Percentiles rank a stretch among this genome's conserved stretches.
These are phyloP conservation scores for Peterozyma xylosa DNA, from an alignment of 805 yeast species.

Conservation along the genomic window DNA sequence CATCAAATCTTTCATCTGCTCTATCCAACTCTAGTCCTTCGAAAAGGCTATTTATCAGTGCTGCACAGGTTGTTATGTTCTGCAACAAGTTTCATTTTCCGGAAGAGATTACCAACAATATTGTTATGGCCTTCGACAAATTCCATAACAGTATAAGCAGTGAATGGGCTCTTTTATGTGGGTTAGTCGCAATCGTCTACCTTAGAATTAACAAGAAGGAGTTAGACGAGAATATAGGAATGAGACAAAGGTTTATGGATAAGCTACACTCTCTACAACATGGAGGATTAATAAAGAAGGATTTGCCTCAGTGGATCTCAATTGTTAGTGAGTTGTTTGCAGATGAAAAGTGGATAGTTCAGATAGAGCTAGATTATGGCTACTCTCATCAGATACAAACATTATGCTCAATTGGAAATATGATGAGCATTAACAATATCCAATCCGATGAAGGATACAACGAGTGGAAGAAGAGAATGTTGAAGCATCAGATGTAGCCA, in stretches of 20 bases:
- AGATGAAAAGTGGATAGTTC: conserved; percentile 56
- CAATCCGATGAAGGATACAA: conserved; percentile 22
- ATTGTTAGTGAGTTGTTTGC: conserved; percentile 46
- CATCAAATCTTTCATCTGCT: no score
- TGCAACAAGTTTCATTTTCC: conserved; percentile 65
- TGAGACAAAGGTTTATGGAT: conserved; percentile 37
- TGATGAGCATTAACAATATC: conserved; percentile 15
- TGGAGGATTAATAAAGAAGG: conserved; percentile 43
- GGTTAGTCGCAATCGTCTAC: conserved; percentile 54
- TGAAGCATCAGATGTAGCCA: no score
- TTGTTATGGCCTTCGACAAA: conserved; percentile 41
- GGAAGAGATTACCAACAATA: conserved; percentile 35
- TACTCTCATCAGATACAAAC: conserved; percentile 18
- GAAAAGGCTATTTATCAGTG: conserved; percentile 22
- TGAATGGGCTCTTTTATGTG: conserved; percentile 67
- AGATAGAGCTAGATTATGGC: conserved; percentile 37
- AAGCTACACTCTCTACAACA: conserved; percentile 45
- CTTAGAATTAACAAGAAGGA: conserved; percentile 42
- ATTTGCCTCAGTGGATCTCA: conserved; percentile 44
- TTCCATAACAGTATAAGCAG: conserved; percentile 48
- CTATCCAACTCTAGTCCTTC: background rate
- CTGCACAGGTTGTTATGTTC: conserved; percentile 34
- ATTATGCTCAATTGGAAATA: conserved; percentile 11
- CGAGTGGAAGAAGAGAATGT: conserved; percentile 20
- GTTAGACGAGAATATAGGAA: conserved; percentile 39